These are phyloP conservation scores for Coemansia sp. DNA, from an alignment of 192 early-diverging fungal genomes.

Conservation along the genomic window DNA sequence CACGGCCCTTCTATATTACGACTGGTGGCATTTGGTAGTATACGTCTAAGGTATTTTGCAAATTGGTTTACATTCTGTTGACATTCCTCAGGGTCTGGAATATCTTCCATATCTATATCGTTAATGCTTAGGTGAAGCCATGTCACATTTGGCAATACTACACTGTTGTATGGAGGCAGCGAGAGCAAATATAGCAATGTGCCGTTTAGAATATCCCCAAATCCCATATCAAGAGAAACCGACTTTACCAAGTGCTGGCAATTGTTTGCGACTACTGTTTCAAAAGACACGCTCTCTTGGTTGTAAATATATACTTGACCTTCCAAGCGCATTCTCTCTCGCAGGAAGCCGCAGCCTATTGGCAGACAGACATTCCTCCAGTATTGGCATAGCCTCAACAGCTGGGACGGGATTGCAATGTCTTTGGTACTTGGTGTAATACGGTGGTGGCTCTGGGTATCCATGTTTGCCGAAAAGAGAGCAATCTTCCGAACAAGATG, in stretches of 20 bases:
- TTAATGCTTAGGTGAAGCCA: neutral
- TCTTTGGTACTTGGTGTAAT: neutral
- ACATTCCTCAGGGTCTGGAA: neutral
- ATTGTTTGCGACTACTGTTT: neutral
- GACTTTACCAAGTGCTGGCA: neutral
- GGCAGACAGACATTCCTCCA: neutral
- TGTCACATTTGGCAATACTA: neutral
- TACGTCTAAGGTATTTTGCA: neutral
- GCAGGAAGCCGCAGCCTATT: neutral
- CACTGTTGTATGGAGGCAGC: neutral
- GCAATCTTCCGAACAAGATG: neutral
- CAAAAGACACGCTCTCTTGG: neutral
- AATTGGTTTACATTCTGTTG: neutral
- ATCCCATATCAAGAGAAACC: neutral
- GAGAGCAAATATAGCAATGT: neutral
- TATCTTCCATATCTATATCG: neutral
- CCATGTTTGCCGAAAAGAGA: neutral
- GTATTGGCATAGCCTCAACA: neutral
- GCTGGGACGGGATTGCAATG: neutral
- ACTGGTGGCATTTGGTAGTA: neutral
- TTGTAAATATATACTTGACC: neutral
- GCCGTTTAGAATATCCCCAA: constrained; percentile 1
- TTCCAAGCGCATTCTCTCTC: neutral
- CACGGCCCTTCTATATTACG: neutral
- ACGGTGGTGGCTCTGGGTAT: neutral